These are phyloP conservation scores for Russula olivacea DNA, from an alignment of 768 basidiomycete genomes.

Conservation along the genomic window DNA sequence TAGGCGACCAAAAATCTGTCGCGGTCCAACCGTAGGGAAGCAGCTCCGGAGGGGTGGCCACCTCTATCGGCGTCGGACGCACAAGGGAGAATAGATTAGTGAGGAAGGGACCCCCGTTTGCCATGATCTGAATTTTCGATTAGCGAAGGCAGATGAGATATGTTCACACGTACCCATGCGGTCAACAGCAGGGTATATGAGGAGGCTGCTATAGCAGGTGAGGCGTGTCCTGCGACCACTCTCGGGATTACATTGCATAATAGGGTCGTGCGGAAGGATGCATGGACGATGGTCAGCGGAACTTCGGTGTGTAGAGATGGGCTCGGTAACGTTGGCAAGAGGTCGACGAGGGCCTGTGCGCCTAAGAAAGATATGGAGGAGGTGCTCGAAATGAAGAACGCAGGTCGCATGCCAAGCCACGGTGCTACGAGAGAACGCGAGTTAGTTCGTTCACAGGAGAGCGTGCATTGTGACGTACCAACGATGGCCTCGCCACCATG, in stretches of 20 bases:
- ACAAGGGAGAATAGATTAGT: slow-evolving; percentile 70
- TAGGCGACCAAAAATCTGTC: slow-evolving; percentile 81
- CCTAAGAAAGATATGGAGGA: slow-evolving; percentile 7
- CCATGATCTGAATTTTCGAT: slow-evolving; percentile 12
- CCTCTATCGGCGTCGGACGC: slow-evolving; percentile 57
- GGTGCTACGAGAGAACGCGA: slow-evolving; percentile 11
- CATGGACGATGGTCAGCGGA: slow-evolving; percentile 22
- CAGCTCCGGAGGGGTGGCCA: slow-evolving; percentile 77
- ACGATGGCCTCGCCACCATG: slow-evolving; percentile 25
- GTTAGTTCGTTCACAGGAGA: not conserved
- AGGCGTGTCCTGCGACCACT: slow-evolving; percentile 16
- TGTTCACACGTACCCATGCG: slow-evolving; percentile 12
- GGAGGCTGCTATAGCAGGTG: slow-evolving; percentile 17
- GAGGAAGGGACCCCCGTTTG: slow-evolving; percentile 66
- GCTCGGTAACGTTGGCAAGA: slow-evolving; percentile 16
- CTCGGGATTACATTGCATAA: slow-evolving; percentile 19
- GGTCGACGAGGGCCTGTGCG: slow-evolving; percentile 19
- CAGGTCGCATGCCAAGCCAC: slow-evolving; percentile 24
- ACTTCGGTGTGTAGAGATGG: slow-evolving; percentile 16
- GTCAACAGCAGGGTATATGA: slow-evolving; percentile 21
- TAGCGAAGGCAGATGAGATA: not conserved
- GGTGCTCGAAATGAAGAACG: slow-evolving; percentile 21
- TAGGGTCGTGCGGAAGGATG: slow-evolving; percentile 19
- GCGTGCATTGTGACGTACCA: slow-evolving; percentile 14
- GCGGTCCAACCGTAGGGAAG: slow-evolving; percentile 80